phyloP scores from a whole-genome alignment of 768 basidiomycete genomes.

The Panellus pusillus region DNA sequence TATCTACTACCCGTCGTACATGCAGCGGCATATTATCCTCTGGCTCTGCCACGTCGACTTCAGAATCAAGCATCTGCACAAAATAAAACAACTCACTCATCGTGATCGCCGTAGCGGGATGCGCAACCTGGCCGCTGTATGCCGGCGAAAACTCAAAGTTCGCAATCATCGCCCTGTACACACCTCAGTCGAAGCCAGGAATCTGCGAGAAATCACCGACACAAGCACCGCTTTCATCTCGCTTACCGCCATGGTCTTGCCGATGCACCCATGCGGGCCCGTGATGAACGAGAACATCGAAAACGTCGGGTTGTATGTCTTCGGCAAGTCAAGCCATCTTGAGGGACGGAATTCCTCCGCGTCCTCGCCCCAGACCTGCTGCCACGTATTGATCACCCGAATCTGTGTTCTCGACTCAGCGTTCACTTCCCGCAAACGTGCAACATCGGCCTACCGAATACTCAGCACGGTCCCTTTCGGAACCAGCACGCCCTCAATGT shows the following conservation, averaged over 20 bases:
- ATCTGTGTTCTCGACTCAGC: constrained; percentile 32
- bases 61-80: background rate
- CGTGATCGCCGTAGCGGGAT: constrained; percentile 45
- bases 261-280: constrained; percentile 48
- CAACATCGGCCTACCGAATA: constrained; percentile 27
- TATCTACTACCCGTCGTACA: constrained; percentile 25
- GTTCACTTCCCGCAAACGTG: too few relatives aligned
- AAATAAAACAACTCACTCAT: constrained; percentile 39
- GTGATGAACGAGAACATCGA: constrained; percentile 44
- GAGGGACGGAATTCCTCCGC: constrained; percentile 49
- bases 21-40: constrained; percentile 38
- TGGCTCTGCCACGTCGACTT: constrained; percentile 27
- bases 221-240: constrained; percentile 51
- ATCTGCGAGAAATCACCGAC: constrained; percentile 23
- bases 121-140: constrained; percentile 38
- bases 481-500: constrained; percentile 42
- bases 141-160: constrained; percentile 48
- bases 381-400: constrained; percentile 50
- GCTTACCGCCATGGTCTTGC: constrained; percentile 47
- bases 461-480: constrained; percentile 45
- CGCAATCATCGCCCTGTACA: constrained; percentile 36
- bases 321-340: constrained; percentile 45
- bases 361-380: constrained; percentile 50
- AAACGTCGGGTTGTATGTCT: constrained; percentile 34
- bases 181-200: background rate